Conservation (phyloP, 129 eudicot genomes). For the Deinandra increscens region DNA sequence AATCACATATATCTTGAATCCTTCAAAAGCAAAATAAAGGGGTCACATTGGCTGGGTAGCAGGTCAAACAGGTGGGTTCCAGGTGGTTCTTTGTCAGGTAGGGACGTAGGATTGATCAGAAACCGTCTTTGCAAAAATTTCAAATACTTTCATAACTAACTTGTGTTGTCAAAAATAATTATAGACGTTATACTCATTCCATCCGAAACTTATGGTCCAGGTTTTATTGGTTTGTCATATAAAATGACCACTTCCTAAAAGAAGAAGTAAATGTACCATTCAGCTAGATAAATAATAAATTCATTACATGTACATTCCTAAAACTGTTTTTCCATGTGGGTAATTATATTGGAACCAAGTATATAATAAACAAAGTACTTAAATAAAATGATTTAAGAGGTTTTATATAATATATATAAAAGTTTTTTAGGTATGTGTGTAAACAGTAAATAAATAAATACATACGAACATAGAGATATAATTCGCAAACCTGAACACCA, state of each 20-base stretch:
- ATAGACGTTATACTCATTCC: not conserved
- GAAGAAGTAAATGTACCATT: not conserved
- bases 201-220: not conserved
- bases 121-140: not conserved
- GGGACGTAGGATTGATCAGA: not conserved
- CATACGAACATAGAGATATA: not conserved
- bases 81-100: not conserved
- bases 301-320: constrained; percentile 1
- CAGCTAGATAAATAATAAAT: not conserved
- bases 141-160: not conserved
- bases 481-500: constrained; percentile 72
- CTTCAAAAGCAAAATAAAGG: not conserved
- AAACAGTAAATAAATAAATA: not conserved
- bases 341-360: not conserved
- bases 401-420: not conserved
- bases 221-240: not conserved
- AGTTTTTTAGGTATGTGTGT: not conserved
- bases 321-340: not conserved
- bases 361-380: not conserved
- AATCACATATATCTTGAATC: not conserved
- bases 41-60: not conserved
- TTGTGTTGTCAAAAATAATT: not conserved
- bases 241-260: not conserved
- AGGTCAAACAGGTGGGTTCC: not conserved
- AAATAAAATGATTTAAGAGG: not conserved